Evolutionary conservation across 1,284 basidiomycete genomes (phyloP).

Genomic region (Austropuccinia psidii): DNA sequence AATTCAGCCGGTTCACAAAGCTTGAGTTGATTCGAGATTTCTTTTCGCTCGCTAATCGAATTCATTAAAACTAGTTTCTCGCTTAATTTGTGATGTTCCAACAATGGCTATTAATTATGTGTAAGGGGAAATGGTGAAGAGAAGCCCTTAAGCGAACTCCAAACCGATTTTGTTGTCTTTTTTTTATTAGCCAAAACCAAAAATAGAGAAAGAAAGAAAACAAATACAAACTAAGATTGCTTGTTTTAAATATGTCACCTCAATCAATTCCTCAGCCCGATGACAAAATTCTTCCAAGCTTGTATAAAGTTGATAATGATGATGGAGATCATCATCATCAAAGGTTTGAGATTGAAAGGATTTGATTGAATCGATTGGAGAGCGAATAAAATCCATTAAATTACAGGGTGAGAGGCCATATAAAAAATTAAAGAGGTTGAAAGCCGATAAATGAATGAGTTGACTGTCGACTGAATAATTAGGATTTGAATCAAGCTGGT

Average conservation of each 20-base stretch:
- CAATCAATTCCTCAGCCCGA: neutral
- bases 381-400: neutral
- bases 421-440: conserved; percentile 3
- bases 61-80: neutral
- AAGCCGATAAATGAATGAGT: neutral
- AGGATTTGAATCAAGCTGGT: neutral
- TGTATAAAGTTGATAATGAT: too few relatives aligned
- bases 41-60: conserved; percentile 7
- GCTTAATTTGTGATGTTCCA: neutral
- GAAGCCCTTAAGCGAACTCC: neutral
- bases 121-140: neutral
- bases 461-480: neutral
- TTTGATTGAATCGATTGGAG: neutral
- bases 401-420: conserved; percentile 23
- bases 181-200: too few relatives aligned
- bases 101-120: neutral
- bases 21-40: conserved; percentile 11
- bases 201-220: neutral
- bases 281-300: too few relatives aligned
- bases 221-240: neutral
- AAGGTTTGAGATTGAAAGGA: neutral
- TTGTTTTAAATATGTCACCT: neutral
- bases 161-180: too few relatives aligned
- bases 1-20: conserved; percentile 23
- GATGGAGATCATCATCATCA: too few relatives aligned